phyloP scores from a whole-genome alignment of 2,329 filamentous ascomycete genomes.

The Nothomitra cinnamomea region DNA sequence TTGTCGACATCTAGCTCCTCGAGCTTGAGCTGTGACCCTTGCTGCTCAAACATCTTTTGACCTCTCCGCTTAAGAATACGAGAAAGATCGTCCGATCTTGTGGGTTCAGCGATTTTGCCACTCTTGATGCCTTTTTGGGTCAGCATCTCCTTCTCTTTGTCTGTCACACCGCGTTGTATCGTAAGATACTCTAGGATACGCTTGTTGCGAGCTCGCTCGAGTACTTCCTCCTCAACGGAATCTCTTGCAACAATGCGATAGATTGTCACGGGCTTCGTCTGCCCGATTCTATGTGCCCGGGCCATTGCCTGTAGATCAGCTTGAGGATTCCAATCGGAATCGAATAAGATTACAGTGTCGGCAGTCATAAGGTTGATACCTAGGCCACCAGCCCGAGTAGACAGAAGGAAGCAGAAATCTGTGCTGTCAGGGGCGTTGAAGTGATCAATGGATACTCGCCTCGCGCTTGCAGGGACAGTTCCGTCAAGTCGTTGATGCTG shows the following conservation, averaged over 20 bases:
- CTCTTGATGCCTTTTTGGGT: conserved; percentile 59
- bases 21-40: conserved; percentile 86
- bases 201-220: conserved; percentile 93
- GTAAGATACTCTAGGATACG: conserved; percentile 93
- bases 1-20: conserved; percentile 97
- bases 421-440: conserved; percentile 95
- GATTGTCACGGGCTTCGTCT: conserved; percentile 89
- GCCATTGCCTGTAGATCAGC: conserved; percentile 98
- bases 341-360: conserved; percentile 93
- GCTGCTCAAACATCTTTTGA: conserved; percentile 99
- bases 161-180: conserved; percentile 90
- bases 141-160: conserved; percentile 75
- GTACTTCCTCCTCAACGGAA: conserved; percentile 92
- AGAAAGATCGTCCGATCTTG: conserved; percentile 85
- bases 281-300: conserved; percentile 90
- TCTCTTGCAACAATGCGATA: conserved; percentile 96
- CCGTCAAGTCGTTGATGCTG: conserved; percentile 90
- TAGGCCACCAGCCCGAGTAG: conserved; percentile 88
- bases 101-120: conserved; percentile 54
- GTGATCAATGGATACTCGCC: conserved; percentile 90
- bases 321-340: conserved; percentile 98
- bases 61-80: conserved; percentile 92
- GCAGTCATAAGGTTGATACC: conserved; percentile 98
- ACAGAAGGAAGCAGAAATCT: conserved; percentile 92
- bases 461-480: conserved; percentile 74